Percentiles rank a stretch among this genome's conserved stretches.
These are phyloP conservation scores for Scenedesmus sp. DNA, from an alignment of 163 green algal species.

Conservation along the genomic window DNA sequence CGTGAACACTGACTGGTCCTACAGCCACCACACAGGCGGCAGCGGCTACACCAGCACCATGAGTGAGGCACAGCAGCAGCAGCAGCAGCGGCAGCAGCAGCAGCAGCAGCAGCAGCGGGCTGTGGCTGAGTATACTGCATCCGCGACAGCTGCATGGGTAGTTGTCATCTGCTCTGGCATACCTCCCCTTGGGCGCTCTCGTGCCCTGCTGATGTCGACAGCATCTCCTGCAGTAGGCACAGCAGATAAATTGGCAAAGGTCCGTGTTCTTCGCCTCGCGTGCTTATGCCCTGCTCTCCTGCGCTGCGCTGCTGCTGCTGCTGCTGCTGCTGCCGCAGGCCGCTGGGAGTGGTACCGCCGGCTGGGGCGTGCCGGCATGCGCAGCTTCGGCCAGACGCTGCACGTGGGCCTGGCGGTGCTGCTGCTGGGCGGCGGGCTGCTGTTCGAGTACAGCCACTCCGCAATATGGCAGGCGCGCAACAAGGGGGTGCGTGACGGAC, in stretches of 20 bases:
- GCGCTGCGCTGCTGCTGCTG: not conserved
- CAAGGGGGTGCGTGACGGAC: conserved; percentile 20
- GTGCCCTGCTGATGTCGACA: not conserved
- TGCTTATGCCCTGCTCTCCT: no score
- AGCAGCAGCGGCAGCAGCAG: not conserved
- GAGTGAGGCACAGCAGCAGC: conserved; percentile 16
- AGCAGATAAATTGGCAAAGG: no score
- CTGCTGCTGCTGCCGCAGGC: not conserved
- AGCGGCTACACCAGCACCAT: conserved; percentile 41
- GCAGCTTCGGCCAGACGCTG: conserved; percentile 38
- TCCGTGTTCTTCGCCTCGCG: no score
- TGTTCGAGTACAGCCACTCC: conserved; percentile 38
- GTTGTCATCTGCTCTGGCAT: not conserved
- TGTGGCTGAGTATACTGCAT: not conserved
- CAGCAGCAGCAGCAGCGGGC: not conserved
- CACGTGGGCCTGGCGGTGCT: conserved; percentile 41
- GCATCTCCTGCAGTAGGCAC: no score
- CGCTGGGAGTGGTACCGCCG: conserved; percentile 40
- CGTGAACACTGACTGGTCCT: conserved; percentile 47
- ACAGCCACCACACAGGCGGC: not conserved
- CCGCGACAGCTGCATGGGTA: not conserved
- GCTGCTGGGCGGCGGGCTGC: conserved; percentile 32
- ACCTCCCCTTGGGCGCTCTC: not conserved
- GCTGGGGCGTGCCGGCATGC: not conserved
- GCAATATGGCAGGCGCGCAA: conserved; percentile 36